Percentiles rank a stretch among this genome's conserved stretches.
Evolutionary conservation across 768 basidiomycete genomes (phyloP).

Genomic region (Boletus pseudopeckii): DNA sequence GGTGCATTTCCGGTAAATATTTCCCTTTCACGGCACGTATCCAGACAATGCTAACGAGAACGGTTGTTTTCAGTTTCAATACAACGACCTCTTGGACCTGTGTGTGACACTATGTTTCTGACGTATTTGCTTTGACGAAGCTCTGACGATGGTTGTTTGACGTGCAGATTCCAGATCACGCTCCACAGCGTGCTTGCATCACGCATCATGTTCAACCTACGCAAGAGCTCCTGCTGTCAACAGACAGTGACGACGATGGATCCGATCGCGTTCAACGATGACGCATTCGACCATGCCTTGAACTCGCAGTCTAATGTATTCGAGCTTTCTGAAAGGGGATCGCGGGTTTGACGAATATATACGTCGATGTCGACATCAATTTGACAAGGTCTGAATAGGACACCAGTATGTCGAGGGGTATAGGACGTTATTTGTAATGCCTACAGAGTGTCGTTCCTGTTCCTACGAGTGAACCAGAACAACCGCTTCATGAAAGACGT

Average conservation of each 20-base stretch:
- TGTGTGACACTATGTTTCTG: neutral
- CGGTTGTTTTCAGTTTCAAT: neutral
- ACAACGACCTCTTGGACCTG: constrained; percentile 1
- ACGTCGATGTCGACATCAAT: neutral
- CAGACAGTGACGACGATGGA: neutral
- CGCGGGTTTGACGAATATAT: neutral
- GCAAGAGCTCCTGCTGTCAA: neutral
- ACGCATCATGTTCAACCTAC: constrained; percentile 13
- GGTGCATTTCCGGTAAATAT: constrained; percentile 7
- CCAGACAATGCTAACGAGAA: neutral
- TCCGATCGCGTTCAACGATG: neutral
- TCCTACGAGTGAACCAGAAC: neutral
- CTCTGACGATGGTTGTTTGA: neutral
- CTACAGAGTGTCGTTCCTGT: neutral
- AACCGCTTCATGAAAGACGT: too few species aligned
- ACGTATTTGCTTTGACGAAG: neutral
- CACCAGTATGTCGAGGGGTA: neutral
- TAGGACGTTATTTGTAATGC: neutral
- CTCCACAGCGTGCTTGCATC: constrained; percentile 9
- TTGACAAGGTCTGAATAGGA: neutral
- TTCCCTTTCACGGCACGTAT: neutral
- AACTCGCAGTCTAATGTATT: neutral
- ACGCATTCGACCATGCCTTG: neutral
- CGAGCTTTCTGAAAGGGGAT: neutral
- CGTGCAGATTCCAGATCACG: constrained; percentile 1